These are phyloP conservation scores for Trichoderma sp. DNA, from an alignment of 2,329 filamentous ascomycete species.

Conservation along the genomic window DNA sequence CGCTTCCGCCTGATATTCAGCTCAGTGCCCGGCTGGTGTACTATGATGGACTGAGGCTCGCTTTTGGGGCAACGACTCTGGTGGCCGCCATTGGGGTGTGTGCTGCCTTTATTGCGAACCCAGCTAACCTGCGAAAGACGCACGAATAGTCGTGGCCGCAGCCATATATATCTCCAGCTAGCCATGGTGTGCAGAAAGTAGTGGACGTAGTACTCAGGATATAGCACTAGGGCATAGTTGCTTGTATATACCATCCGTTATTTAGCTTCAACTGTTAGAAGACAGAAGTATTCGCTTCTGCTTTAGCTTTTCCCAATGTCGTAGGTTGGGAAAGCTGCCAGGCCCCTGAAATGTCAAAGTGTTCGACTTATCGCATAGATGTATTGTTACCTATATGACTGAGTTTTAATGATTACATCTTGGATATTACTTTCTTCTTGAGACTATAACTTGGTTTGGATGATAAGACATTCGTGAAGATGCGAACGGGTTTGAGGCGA, in stretches of 20 bases:
- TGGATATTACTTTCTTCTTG: no score
- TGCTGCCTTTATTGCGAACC: conserved; percentile 32
- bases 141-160: conserved; percentile 10
- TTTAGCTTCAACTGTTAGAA: accelerated
- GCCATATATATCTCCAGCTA: background rate
- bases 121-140: conserved; percentile 33
- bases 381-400: no score
- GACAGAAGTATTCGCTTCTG: no score
- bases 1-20: conserved; percentile 55
- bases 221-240: background rate
- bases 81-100: conserved; percentile 47
- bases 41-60: conserved; percentile 55
- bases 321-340: no score
- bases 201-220: no score
- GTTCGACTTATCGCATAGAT: no score
- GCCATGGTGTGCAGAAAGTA: background rate
- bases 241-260: background rate
- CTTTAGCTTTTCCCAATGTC: no score
- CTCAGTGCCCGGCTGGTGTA: conserved; percentile 56
- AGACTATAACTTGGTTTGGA: no score
- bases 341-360: no score
- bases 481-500: no score
- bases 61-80: conserved; percentile 53
- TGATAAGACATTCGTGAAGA: no score
- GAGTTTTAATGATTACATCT: no score